Conservation (phyloP, 169 alveolate species). For the Perkinsus olseni region DNA sequence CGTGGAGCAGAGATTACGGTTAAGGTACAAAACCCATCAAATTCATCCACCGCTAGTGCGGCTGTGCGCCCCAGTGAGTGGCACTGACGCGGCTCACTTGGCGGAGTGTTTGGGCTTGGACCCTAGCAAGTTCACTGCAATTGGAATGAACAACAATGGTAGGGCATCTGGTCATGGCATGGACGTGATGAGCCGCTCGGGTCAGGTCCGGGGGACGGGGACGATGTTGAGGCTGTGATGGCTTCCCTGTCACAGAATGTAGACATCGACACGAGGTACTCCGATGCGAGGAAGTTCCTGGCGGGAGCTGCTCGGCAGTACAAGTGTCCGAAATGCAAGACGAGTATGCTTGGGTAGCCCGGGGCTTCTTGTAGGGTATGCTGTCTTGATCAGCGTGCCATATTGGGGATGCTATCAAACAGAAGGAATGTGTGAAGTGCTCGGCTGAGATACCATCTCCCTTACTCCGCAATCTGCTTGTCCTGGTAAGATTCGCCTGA, state of each 20-base stretch:
- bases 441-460: neutral
- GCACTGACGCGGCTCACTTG: conserved; percentile 51
- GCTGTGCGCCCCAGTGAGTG: conserved; percentile 76
- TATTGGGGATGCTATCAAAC: neutral
- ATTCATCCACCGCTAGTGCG: conserved; percentile 81
- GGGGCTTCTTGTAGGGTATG: neutral
- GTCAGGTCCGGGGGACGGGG: neutral
- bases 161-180: neutral
- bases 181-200: neutral
- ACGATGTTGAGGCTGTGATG: neutral
- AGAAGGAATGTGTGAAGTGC: neutral
- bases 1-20: no score
- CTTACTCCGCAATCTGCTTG: neutral
- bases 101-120: conserved; percentile 37
- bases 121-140: neutral
- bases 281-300: neutral
- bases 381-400: neutral
- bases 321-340: neutral
- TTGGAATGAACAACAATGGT: neutral
- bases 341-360: neutral
- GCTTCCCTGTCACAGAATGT: neutral
- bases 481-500: neutral
- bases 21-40: conserved; percentile 79
- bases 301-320: neutral
- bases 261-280: neutral